Conservation (phyloP, 2,329 filamentous ascomycete genomes). For the Didymella pinodella region DNA sequence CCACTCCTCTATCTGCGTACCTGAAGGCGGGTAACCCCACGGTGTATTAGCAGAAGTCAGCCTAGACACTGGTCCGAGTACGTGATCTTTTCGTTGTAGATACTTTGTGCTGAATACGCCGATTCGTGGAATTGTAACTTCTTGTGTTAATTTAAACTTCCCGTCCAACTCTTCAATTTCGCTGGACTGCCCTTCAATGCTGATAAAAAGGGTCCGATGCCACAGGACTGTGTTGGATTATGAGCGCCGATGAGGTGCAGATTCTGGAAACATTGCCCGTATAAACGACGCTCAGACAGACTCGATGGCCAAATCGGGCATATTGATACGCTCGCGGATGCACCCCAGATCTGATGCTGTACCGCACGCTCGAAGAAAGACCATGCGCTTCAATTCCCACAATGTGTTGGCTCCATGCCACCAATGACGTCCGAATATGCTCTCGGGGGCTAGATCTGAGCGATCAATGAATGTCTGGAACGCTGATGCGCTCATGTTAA, state of each 20-base stretch:
- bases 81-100: not conserved
- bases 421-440: not conserved
- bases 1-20: not conserved
- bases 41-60: not conserved
- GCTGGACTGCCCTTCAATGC: not conserved
- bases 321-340: not conserved
- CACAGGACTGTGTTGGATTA: too few species aligned
- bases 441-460: not conserved
- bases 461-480: not conserved
- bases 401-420: not conserved
- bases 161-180: too few species aligned
- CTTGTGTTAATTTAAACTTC: too few species aligned
- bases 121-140: too few species aligned
- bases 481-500: not conserved
- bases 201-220: too few species aligned
- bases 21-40: not conserved
- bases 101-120: not conserved
- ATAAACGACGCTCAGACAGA: not conserved
- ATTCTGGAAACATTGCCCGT: not conserved
- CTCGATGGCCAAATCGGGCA: not conserved
- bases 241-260: not conserved
- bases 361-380: not conserved
- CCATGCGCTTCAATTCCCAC: not conserved
- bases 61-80: not conserved
- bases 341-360: not conserved